Evolutionary conservation across 192 early-diverging fungal genomes (phyloP), one percentile per base, ranked within the genome.

Genomic region (Entomortierella chlamydospora): DNA sequence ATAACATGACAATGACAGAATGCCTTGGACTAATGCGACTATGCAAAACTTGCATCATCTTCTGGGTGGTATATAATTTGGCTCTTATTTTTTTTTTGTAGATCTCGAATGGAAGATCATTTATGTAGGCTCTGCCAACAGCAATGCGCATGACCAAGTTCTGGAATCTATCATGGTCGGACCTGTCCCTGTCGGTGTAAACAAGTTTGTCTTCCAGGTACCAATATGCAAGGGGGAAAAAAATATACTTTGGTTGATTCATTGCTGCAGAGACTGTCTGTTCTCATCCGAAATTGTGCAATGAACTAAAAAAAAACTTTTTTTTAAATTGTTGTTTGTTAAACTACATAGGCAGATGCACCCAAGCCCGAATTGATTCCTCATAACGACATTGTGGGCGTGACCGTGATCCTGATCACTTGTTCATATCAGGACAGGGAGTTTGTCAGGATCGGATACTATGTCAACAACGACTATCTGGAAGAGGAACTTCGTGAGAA

Each of bases 31-130:
- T n/a, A n/a, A 26, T 68, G 45, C 20, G 25, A 17, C 34, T 13
- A 37, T n/a, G n/a, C n/a, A n/a, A n/a, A n/a, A n/a, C n/a, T n/a
- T n/a, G n/a, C n/a, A n/a, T 20, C 26, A 61, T 41, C 22, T 50
- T 31, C 50, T 52, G 29, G 49, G 34, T 7, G 4, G 10, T 63
- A 28, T n/a, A 12, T 17, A 29, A 28, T 62, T n/a, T 37, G 23
- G 1, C 34, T 29, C 25, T 43, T 25, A 12, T 60, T 42, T 22
- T 42, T 25, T 37, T 50, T 13, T 18, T 52, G 17, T 84, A 96
- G 96, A 99, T 86, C 84, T 99, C 33, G 98, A 99, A 83, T 99
- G 97, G 91, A 98, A 97, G 85, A 90, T 96, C 58, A 88, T 99
- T 37, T 98, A 98, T 70, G 96, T 98, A 20, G 95, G 95, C 26